These are phyloP conservation scores for Aspergillus sclerotiicarbonarius DNA, from an alignment of 495 filamentous ascomycete genomes.

Conservation along the genomic window DNA sequence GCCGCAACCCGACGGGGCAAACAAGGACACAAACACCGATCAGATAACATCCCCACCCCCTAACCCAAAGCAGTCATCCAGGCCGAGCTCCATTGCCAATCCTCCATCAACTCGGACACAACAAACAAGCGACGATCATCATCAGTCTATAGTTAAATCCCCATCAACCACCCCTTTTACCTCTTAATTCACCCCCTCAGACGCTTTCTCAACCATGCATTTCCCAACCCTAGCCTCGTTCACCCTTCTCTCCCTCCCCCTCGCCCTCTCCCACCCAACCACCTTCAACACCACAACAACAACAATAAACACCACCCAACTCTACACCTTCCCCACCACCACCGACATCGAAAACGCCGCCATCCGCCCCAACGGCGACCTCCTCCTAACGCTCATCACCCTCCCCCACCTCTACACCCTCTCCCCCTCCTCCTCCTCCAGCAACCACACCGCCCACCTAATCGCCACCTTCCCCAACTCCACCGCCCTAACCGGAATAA, in stretches of 20 bases:
- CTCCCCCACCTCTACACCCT: conserved; percentile 29
- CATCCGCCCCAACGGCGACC: conserved; percentile 43
- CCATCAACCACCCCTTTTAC: too few species aligned
- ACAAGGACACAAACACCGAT: too few species aligned
- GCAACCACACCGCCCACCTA: conserved; percentile 29
- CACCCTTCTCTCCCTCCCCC: not conserved
- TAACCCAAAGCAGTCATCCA: too few species aligned
- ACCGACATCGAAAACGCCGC: conserved; percentile 44
- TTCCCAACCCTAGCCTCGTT: conserved; percentile 10
- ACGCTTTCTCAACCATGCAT: conserved; percentile 2
- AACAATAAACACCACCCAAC: conserved; percentile 14
- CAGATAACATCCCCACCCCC: too few species aligned
- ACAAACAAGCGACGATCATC: too few species aligned
- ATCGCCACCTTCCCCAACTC: conserved; percentile 37
- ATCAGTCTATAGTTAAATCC: too few species aligned
- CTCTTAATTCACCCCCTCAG: too few species aligned
- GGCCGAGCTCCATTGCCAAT: too few species aligned
- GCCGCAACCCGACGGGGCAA: too few species aligned
- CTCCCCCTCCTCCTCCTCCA: conserved; percentile 22
- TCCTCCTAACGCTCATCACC: conserved; percentile 39
- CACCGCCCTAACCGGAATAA: conserved; percentile 36
- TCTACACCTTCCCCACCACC: conserved; percentile 23
- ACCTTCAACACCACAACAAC: too few species aligned
- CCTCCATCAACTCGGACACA: too few species aligned
- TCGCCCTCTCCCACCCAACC: conserved; percentile 12